Conservation (phyloP, 768 basidiomycete species). For the Lentinula aciculospora region DNA sequence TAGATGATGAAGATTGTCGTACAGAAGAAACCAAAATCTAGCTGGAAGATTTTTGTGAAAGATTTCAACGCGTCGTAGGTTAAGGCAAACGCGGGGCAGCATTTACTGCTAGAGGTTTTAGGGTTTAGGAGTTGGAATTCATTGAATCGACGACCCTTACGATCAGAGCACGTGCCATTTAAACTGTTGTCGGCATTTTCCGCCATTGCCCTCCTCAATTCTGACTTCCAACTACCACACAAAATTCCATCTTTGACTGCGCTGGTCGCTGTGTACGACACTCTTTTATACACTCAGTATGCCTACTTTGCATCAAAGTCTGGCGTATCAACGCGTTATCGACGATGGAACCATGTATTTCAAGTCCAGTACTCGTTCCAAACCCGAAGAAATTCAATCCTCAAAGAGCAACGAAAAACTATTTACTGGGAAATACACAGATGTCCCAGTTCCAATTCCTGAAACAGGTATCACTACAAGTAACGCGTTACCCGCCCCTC, state of each 20-base stretch:
- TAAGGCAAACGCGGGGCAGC: conserved; percentile 1
- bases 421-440: background rate
- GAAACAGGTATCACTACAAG: background rate
- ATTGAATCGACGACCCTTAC: background rate
- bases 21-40: too few species aligned
- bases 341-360: background rate
- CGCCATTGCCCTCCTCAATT: background rate
- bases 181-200: background rate
- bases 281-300: background rate
- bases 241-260: background rate
- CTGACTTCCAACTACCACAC: background rate
- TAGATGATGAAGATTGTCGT: background rate
- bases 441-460: conserved; percentile 2
- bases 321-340: background rate
- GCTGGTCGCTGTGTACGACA: conserved; percentile 11
- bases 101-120: too few species aligned
- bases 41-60: background rate
- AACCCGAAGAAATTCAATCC: background rate
- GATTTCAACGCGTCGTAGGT: background rate
- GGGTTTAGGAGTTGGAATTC: conserved; percentile 10
- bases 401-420: background rate
- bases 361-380: background rate
- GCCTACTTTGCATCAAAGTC: background rate
- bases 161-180: background rate
- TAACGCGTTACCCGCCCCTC: background rate